Base-by-base conservation (phyloP, 1,139 yeast genomes). In the Yamadazyma sp. region DNA sequence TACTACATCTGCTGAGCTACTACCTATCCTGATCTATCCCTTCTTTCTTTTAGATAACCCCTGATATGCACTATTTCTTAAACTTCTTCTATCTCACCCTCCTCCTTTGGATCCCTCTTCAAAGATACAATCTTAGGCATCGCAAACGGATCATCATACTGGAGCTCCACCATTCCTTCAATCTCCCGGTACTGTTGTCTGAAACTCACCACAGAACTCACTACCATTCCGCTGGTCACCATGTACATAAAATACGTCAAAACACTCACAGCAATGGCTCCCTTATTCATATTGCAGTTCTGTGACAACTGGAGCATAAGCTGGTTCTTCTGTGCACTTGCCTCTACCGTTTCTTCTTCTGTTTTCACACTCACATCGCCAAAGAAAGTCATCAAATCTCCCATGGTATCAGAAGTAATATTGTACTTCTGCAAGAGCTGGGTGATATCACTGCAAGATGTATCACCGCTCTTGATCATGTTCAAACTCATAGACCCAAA, bases 261-360 rank as follows among this genome's bases (percentile, higher is more conserved):
- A 4, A 37, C 40, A 17, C 40, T 34, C 4, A 47, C 12, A 9
- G 39, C 46, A 16, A 38, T 40, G 2, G 39, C 13, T 1, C 50
- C 52, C 31, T 47, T 47, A 32, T 45, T 46, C 16, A 29, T 31
- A 25, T 40, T 38, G 36, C 52, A 48, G 33, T 47, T 42, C 6
- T 25, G 21, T 11, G 44, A 37, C 11, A 48, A 33, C 8, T 39
- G 30, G 13, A 47, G 13, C 22, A 45, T 30, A 13, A 48, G 33
- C 15, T 42, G 24, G 17, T 31, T 27, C 23, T 41, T 44, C 11
- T 22, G 3, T 4, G 12, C 34, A 31, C 17, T 26, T 7, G 20
- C 14, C 6, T 26, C 29, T 16, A 23, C 14, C 11, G 5, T 20
- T 8, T 30, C 13, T 5, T 8, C 33, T 4, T 18, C 3, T 6